A percentile compares a stretch with the other conserved stretches of the same genome.
Evolutionary conservation across 495 filamentous ascomycete species (phyloP).

Genomic region (Xylaria nigripes): DNA sequence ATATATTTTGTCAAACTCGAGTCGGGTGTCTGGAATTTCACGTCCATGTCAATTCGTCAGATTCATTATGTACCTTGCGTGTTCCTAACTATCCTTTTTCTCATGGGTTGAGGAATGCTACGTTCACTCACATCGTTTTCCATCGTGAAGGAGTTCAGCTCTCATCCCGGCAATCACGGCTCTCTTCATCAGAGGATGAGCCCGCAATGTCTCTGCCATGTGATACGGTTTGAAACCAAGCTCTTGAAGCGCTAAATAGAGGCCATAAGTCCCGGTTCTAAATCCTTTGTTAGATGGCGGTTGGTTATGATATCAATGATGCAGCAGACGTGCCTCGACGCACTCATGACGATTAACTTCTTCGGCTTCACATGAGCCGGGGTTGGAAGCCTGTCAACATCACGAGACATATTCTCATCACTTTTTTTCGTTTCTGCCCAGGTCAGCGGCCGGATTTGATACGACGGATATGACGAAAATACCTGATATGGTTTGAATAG

Average conservation of each 20-base stretch:
- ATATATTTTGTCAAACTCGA: conserved; percentile 28
- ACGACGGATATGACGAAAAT: too few relatives aligned
- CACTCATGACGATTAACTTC: conserved; percentile 24
- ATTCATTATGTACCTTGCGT: too few relatives aligned
- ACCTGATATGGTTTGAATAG: too few relatives aligned
- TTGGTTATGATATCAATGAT: too few relatives aligned
- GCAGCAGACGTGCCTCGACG: conserved; percentile 17
- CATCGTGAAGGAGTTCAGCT: conserved; percentile 18
- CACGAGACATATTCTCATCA: conserved; percentile 15
- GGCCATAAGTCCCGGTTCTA: conserved; percentile 25
- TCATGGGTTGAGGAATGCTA: not conserved
- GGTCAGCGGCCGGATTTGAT: too few relatives aligned
- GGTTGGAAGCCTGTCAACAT: conserved; percentile 18
- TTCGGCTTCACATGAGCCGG: conserved; percentile 22
- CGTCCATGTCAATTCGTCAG: not conserved
- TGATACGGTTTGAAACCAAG: conserved; percentile 26
- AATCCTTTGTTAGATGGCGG: conserved; percentile 4
- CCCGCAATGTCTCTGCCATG: conserved; percentile 17
- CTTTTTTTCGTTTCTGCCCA: not conserved
- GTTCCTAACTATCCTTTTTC: too few relatives aligned
- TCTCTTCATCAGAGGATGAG: conserved; percentile 10
- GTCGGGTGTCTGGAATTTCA: conserved; percentile 17
- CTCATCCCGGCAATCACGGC: conserved; percentile 15
- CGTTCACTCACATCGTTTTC: conserved; percentile 20
- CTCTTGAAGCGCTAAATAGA: conserved; percentile 20